Evolutionary conservation across 148 eudicot species (phyloP).

Genomic region (Beta vulgaris): DNA sequence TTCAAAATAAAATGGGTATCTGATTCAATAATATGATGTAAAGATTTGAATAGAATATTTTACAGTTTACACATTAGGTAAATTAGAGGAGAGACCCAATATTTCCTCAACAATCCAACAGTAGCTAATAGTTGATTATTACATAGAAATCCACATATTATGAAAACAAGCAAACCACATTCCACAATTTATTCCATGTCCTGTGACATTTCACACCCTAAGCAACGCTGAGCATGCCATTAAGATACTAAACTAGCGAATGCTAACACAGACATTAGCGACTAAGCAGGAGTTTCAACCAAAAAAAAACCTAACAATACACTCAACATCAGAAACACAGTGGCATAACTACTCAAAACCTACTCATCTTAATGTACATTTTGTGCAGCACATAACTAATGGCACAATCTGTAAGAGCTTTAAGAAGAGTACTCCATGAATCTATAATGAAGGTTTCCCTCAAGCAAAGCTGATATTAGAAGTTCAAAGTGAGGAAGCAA

Average conservation of each 20-base stretch:
- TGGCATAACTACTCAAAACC: neutral
- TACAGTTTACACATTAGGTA: neutral
- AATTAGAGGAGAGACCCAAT: neutral
- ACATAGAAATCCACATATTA: neutral
- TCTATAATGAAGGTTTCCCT: neutral
- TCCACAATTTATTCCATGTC: neutral
- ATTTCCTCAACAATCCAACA: neutral
- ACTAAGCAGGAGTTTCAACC: neutral
- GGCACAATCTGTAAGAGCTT: neutral
- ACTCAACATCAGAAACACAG: neutral
- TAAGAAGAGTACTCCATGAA: neutral
- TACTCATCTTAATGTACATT: neutral
- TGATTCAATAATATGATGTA: neutral
- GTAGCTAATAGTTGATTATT: neutral
- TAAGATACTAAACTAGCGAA: neutral
- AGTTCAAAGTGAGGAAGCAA: slow-evolving; percentile 15
- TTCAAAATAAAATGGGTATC: neutral
- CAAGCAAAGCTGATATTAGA: neutral
- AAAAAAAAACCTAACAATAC: neutral
- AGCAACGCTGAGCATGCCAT: neutral
- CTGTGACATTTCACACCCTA: neutral
- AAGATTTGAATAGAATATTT: neutral
- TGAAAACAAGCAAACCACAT: neutral
- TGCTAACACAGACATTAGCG: neutral
- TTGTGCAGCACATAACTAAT: neutral